Evolutionary conservation across 768 basidiomycete genomes (phyloP).

Genomic region (Kwoniella europaea): DNA sequence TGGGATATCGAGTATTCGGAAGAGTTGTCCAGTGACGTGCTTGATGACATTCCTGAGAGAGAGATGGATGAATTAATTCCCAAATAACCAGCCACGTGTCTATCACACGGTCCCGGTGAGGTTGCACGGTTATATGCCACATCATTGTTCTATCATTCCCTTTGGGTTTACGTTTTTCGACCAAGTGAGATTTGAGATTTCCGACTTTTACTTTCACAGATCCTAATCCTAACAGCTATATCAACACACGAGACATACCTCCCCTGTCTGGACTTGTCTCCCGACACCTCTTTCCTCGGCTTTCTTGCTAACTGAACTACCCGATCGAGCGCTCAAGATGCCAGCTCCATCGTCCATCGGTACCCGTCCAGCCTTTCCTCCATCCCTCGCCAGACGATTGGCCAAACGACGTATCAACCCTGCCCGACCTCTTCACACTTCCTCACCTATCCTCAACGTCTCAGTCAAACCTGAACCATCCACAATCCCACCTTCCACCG

Average conservation of each 20-base stretch:
- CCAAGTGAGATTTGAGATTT: too few species aligned
- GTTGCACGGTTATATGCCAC: too few species aligned
- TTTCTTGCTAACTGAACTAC: not conserved
- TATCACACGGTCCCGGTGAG: not conserved
- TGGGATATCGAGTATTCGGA: not conserved
- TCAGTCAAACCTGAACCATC: slow-evolving; percentile 14
- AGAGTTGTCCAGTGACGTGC: not conserved
- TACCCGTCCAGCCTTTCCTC: slow-evolving; percentile 17
- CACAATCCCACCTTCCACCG: slow-evolving; percentile 34
- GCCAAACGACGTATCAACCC: slow-evolving; percentile 24
- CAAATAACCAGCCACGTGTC: slow-evolving; percentile 5
- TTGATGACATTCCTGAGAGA: not conserved
- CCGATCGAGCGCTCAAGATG: not conserved
- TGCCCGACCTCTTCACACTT: slow-evolving; percentile 8
- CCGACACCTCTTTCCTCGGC: too few species aligned
- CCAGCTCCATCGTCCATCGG: not conserved
- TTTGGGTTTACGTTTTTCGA: too few species aligned
- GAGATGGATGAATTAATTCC: not conserved
- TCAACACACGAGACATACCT: too few species aligned
- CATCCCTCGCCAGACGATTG: slow-evolving; percentile 30
- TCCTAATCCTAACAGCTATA: too few species aligned
- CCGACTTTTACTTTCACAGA: too few species aligned
- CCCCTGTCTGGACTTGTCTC: too few species aligned
- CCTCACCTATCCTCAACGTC: slow-evolving; percentile 2
- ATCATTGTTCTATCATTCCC: too few species aligned